Evolutionary conservation across 371 early-diverging fungal genomes (phyloP), one percentile per base, ranked within the genome.

Genomic region (Mucor plumbeus): DNA sequence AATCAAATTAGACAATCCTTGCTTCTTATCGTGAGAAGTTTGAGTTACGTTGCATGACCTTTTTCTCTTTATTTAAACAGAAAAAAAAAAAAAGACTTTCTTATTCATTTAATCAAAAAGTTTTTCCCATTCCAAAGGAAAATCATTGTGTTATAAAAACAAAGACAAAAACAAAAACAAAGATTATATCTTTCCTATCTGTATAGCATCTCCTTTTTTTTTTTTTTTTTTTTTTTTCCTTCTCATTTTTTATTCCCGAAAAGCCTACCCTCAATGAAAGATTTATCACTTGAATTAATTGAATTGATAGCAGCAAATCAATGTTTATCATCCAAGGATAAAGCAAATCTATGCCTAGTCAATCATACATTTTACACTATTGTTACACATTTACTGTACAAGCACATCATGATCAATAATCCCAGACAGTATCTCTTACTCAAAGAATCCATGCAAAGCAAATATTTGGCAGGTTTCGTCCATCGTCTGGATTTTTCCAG

Each of bases 401-500:
- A 61, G 33, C 64, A 74, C 21, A 64, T 79, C n/a, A 70, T 71
- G 54, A 71, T 79, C 39, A 66, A 33, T 14, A 60, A 47, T 4
- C 80, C 77, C n/a, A 58, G 71, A 10, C 80, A 79, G 34, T 79
- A 73, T 43, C 36, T 66, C 5, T 10, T 71, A 1, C 68, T 65
- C 35, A 58, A 35, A 26, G 19, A 10, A 3, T 21, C 63, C 4
- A 14, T 38, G 26, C 19, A 41, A 6, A 43, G 19, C 13, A 7
- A n/a, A 13, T 13, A 41, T 10, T 8, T 21, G 17, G 44, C 43
- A n/a, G n/a, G 7, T 31, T 40, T 47, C 47, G 75, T 77, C 1
- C 71, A 61, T 26, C 36, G 70, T 33, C 62, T 81, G 0, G 81
- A 81, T 54, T 57, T 81, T 8, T 78, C 78, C 5, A 71, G 77